Base-by-base conservation (phyloP, 495 filamentous ascomycete genomes). In the Aspergillus wentii region DNA sequence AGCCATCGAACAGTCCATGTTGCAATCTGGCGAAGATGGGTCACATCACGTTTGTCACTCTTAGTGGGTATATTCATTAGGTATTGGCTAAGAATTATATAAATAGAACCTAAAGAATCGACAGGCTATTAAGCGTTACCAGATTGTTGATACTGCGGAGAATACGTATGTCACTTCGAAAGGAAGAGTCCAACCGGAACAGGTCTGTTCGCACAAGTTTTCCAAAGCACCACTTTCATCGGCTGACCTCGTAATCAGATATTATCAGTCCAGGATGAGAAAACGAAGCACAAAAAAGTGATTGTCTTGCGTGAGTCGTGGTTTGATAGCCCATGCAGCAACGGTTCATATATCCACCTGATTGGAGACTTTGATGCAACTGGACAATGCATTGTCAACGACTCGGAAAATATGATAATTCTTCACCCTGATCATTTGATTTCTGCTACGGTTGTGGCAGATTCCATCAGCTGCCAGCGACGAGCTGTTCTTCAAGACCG, bases 391-490 rank as follows among this genome's bases (percentile, higher is more conserved):
- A 74, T 87, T 43, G 69, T 95, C 35, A 82, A 89, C 57, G 86
- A 95, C 55, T 60, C 68, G 17, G 68, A 82, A 36, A 86, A 94
- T 49, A 84, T 95, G 67, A 64, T 98, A 25, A 91, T 98, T 47
- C 70, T 98, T 9, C 88, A 98, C 56, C 92, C 92, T 2, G 92
- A 98, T 59, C 90, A 95, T 63, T 76, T 98, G 16, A 82, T 98
- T 35, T 96, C 92, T 8, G 83, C 91, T 2, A 95, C 90, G 6
- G 85, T 91, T 7, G 83, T 98, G 21, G 92, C 85, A 23, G 92
- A 98, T 54, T 94, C 92, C 0, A 90, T 95, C 52, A 79, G 78
- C 27, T 98, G 92, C 53, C 79, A 80, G 44, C 80, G 92, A 9
- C 83, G 89, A 36, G 88, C 92, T 17, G 88, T 95, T 2, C 78